Base-by-base conservation (phyloP, 495 filamentous ascomycete species). In the Penicillium odoratum region DNA sequence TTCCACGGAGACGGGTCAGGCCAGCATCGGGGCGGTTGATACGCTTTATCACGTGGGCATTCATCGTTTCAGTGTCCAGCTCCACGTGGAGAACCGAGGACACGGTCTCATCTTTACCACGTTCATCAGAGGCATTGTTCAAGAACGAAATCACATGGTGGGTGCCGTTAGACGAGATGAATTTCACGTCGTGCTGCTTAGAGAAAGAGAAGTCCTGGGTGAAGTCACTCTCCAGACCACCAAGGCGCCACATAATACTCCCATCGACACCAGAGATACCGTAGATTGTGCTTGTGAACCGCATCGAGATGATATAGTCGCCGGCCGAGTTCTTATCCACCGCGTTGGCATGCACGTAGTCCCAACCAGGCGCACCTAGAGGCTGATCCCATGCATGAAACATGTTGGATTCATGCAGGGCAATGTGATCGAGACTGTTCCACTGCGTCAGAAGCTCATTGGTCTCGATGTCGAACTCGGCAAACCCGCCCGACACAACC, bases 161-260 rank as follows among this genome's bases (percentile, higher is more conserved):
- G 11, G 79, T 82, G n/a, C 71, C 70, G 59, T 81, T 69, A 18
- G 82, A 76, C 16, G 72, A 72, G 48, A 83, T 54, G 62, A 80
- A 85, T 18, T 82, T 78, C 11, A 78, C 84, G 62, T 87, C 78
- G 59, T 88, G 84, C 66, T 88, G 84, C 60, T 77, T 81, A 38
- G 79, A 80, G 67, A 88, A 87, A 1, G 75, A 69, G 61, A 82
- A 81, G 57, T 78, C 74, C 33, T 61, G 64, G 5, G 66, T 59
- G 43, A 83, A 80, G 43, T 77, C 67, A 53, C 78, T 64, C 50
- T 69, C 63, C 54, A 69, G 51, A 25, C 83, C 84, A 46, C 81
- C 74, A 36, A 88, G 70, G 9, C 79, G 76, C 85, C 85, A 88
- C 55, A 85, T 75, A 58, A 86, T 76, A 25, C 68, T 67, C 25